Base-by-base conservation (phyloP, 208 protist genomes). In the Naegleria gruberi region DNA sequence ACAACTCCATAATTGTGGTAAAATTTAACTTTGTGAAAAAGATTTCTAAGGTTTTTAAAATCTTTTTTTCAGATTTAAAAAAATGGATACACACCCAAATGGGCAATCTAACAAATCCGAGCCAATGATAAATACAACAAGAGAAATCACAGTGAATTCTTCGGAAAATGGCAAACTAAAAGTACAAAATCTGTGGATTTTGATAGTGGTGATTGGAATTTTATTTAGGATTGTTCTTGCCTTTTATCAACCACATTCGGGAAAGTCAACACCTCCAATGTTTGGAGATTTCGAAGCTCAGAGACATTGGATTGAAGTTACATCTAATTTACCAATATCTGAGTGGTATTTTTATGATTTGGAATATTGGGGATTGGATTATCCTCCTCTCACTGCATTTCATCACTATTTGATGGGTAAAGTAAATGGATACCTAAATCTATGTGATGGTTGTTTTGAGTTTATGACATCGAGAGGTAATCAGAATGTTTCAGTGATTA, bases 241-340 rank as follows among this genome's bases (percentile, higher is more conserved):
- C 51, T 30, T 65, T 10, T 65, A 65, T 19, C 51, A 51, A 8
- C 90, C 47, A 37, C 82, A 93, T 47, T 93, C 91, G 5, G 95
- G 95, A 34, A 34, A 94, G 34, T 81, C 37, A 19, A 94, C n/a
- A 57, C 95, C 94, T 34, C 97, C 97, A 4, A 97, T 97, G 94
- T 96, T 93, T 91, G 97, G 97, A 57, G 97, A 98, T 92, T 98
- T 94, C 89, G 97, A 98, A 91, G 96, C 96, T 23, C 97, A 98
- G 90, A 91, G 97, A 23, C 97, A 98, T 92, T 98, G 97, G 97
- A 97, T 98, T 95, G 97, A 98, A 91, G 92, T 98, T 7, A 97
- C 95, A 4, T 90, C 90, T 10, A 91, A 96, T 40, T 81, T 97
- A 41, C 93, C 93, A 1, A 34, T 89, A 0, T 3, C 10, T 40